These are phyloP conservation scores for Tuber microsphaerosporum DNA, from an alignment of 495 filamentous ascomycete species.

Conservation along the genomic window DNA sequence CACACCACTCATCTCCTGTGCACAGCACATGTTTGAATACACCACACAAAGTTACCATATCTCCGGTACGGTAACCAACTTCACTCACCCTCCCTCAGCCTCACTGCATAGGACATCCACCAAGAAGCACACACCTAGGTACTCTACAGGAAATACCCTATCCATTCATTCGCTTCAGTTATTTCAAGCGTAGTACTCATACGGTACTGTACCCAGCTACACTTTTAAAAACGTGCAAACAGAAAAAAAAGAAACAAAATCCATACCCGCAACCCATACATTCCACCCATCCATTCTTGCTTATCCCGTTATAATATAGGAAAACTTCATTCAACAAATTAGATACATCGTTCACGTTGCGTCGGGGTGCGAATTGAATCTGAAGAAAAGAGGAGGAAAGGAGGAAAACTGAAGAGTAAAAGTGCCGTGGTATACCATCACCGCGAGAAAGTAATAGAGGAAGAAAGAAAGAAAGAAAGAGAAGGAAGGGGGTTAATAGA, in stretches of 20 bases:
- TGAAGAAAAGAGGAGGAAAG: not conserved
- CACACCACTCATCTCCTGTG: not conserved
- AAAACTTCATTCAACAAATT: not conserved
- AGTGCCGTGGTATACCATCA: not conserved
- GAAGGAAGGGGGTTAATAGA: not conserved
- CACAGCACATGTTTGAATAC: not conserved
- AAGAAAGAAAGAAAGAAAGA: not conserved
- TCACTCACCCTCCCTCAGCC: not conserved
- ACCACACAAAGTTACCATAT: not conserved
- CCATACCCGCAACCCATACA: conserved; percentile 12
- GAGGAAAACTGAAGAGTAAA: not conserved
- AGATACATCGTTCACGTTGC: not conserved
- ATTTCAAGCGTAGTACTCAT: not conserved
- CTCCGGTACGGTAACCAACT: not conserved
- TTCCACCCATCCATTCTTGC: not conserved
- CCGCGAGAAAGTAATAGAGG: not conserved
- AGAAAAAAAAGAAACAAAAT: conserved; percentile 18
- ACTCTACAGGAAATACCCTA: not conserved
- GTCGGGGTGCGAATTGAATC: not conserved
- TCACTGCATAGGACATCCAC: not conserved
- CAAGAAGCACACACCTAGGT: not conserved
- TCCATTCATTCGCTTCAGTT: not conserved
- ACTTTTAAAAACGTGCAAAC: not conserved
- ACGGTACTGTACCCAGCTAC: not conserved
- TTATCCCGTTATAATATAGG: not conserved